Conservation (phyloP, 352 stramenopile species). For the Pythium rishiriense region DNA sequence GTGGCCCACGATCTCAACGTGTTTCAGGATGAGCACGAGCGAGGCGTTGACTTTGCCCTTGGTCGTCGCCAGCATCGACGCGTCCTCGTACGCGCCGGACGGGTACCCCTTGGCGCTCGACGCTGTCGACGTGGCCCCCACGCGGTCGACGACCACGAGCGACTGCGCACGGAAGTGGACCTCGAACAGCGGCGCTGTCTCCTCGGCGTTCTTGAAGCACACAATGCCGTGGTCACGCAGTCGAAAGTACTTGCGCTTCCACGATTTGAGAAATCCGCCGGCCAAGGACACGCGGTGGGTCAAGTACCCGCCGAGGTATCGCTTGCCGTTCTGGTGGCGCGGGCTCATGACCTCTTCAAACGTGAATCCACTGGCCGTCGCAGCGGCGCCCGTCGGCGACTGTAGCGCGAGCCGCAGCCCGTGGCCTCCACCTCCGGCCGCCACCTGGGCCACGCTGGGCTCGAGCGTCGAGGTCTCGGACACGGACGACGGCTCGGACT, state of each 20-base stretch:
- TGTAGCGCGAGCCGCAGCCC: slow-evolving; percentile 21
- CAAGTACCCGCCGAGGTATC: slow-evolving; percentile 57
- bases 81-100: slow-evolving; percentile 15
- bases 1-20: slow-evolving; percentile 46
- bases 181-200: slow-evolving; percentile 54
- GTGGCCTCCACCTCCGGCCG: background rate
- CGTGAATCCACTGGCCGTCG: slow-evolving; percentile 29
- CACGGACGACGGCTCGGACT: slow-evolving; percentile 13
- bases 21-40: slow-evolving; percentile 45
- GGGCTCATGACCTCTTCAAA: slow-evolving; percentile 61
- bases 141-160: slow-evolving; percentile 34
- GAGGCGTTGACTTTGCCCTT: slow-evolving; percentile 32
- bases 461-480: slow-evolving; percentile 12
- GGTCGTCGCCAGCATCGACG: slow-evolving; percentile 22
- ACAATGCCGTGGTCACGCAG: slow-evolving; percentile 63
- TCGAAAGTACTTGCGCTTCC: slow-evolving; percentile 74
- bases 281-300: slow-evolving; percentile 56
- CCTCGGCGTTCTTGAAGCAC: slow-evolving; percentile 58
- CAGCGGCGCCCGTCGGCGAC: slow-evolving; percentile 19
- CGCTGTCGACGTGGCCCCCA: background rate
- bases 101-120: background rate
- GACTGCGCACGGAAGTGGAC: slow-evolving; percentile 57
- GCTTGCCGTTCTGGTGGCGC: slow-evolving; percentile 51
- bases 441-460: background rate
- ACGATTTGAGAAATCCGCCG: slow-evolving; percentile 63